phyloP scores from a whole-genome alignment of 768 basidiomycete species.

The Leucosporidium creatinivorum region DNA sequence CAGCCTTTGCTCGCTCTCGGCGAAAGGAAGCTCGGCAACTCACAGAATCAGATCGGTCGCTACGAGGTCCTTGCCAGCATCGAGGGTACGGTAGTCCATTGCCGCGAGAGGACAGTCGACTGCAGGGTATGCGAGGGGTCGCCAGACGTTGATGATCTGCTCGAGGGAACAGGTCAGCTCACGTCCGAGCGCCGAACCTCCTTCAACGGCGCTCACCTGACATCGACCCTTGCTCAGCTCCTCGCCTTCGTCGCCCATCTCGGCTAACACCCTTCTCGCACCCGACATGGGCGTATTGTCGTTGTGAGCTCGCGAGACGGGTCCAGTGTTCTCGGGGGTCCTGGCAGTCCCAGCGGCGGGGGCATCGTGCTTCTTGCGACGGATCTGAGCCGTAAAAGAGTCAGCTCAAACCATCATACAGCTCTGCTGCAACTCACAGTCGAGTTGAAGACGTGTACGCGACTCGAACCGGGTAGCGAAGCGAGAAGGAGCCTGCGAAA shows the following conservation, averaged over 20 bases:
- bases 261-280: conserved; percentile 49
- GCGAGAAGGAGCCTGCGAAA: conserved; percentile 2
- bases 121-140: conserved; percentile 49
- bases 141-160: conserved; percentile 54
- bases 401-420: neutral
- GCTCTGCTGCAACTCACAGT: neutral
- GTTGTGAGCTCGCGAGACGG: conserved; percentile 47
- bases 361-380: conserved; percentile 5
- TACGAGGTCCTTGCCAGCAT: conserved; percentile 45
- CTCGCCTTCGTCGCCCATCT: conserved; percentile 47
- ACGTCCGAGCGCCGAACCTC: neutral
- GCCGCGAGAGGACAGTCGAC: conserved; percentile 51
- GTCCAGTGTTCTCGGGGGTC: conserved; percentile 11
- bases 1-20: no score
- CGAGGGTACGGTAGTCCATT: conserved; percentile 49
- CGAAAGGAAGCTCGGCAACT: neutral
- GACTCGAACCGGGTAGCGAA: conserved; percentile 2
- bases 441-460: conserved; percentile 6
- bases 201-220: conserved; percentile 7
- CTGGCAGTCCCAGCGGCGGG: neutral
- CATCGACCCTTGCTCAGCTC: conserved; percentile 48
- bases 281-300: conserved; percentile 49
- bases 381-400: neutral
- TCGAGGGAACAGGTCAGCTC: neutral
- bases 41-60: conserved; percentile 44